phyloP scores from a whole-genome alignment of 1,284 basidiomycete species.

The Moniliophthora roreri region DNA sequence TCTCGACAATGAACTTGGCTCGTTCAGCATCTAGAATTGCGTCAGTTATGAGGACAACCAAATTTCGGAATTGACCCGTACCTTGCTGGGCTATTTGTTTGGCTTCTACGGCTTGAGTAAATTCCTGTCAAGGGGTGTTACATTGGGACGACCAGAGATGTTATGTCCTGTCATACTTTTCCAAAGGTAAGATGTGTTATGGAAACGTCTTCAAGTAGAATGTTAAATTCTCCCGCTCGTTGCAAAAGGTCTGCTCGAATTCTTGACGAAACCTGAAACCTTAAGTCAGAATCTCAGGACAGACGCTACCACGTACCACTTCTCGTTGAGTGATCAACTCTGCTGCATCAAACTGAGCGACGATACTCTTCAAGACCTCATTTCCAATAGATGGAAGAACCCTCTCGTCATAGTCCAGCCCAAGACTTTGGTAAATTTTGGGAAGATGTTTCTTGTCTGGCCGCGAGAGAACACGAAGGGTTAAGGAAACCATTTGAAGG shows the following conservation, averaged over 20 bases:
- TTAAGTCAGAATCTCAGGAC: background rate
- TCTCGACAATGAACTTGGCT: slow-evolving; percentile 98
- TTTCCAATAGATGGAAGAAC: slow-evolving; percentile 94
- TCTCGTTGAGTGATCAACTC: slow-evolving; percentile 92
- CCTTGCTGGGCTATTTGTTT: slow-evolving; percentile 98
- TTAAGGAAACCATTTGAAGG: slow-evolving; percentile 97
- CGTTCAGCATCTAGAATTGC: slow-evolving; percentile 82
- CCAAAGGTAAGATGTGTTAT: slow-evolving; percentile 88
- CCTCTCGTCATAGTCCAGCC: slow-evolving; percentile 96
- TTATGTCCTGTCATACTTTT: slow-evolving; percentile 46
- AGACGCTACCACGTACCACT: slow-evolving; percentile 60
- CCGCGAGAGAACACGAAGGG: slow-evolving; percentile 92
- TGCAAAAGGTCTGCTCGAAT: slow-evolving; percentile 93
- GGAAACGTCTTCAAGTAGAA: slow-evolving; percentile 95
- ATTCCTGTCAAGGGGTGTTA: slow-evolving; percentile 54
- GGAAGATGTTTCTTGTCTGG: slow-evolving; percentile 89
- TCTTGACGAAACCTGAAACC: slow-evolving; percentile 79
- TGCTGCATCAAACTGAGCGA: slow-evolving; percentile 98
- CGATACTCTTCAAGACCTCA: slow-evolving; percentile 96
- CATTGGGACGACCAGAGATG: slow-evolving; percentile 10
- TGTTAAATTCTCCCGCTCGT: slow-evolving; percentile 95
- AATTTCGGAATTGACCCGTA: slow-evolving; percentile 29
- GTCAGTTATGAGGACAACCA: slow-evolving; percentile 15
- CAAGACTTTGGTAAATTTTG: slow-evolving; percentile 94
- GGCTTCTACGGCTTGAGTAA: slow-evolving; percentile 95